Base-by-base conservation (phyloP, 805 yeast genomes). In the Torulaspora gathmanii region DNA sequence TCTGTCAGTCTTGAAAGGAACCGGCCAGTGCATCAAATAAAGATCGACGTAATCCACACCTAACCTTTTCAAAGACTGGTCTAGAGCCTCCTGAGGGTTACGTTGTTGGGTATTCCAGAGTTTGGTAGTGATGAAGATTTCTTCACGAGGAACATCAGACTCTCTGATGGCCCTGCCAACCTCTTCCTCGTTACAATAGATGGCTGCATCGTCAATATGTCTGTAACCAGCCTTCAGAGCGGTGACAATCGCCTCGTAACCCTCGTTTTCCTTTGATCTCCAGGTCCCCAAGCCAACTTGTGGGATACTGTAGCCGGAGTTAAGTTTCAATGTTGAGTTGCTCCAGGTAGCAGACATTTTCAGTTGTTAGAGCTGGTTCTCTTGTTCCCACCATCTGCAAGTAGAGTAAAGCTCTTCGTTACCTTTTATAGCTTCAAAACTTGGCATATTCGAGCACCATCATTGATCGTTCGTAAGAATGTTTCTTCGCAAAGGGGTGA, bases 11-110 rank as follows among this genome's bases (percentile, higher is more conserved):
- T 61, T 74, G 47, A 76, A 63, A 10, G 83, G 70, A 33, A 77
- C 75, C 5, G 95, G 95, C 95, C 95, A 87, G 67, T 87, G 95
- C 62, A 86, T 74, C 59, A 87, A 72, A 61, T 81, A 80, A 47
- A 87, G 69, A 61, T 87, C 95, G 42, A 87, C 83, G 57, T 87
- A 87, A 40, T 83, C 91, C 54, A 85, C 58, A 0, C 80, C 81
- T 50, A 86, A 70, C 57, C 81, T 78, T 54, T 72, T 56, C 57
- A 86, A 70, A 5, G 90, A 82, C 40, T 66, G 69, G 9, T 78
- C 73, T 33, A 86, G 65, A 9, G 83, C 84, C 16, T 60, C 68
- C 28, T 59, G 75, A 10, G 81, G 81, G 35, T 66, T 58, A 44
- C 69, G 63, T 42, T 75, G 80, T 53, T 73, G 72, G 11, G 78